phyloP scores from a whole-genome alignment of 2,329 filamentous ascomycete genomes.

The Colletotrichum siamense region DNA sequence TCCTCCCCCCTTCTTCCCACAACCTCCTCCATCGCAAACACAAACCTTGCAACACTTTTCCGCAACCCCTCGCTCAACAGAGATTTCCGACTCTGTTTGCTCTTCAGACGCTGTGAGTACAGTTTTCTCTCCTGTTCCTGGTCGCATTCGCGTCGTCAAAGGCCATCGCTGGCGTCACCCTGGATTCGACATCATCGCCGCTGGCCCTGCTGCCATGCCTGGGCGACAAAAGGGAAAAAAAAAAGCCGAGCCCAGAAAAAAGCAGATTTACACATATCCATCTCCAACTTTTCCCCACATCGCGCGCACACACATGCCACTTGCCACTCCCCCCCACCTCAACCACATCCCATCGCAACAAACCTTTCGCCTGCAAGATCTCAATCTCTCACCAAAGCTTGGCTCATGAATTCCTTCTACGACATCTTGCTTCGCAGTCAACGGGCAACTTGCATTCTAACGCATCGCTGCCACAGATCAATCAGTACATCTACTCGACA shows the following conservation, averaged over 20 bases:
- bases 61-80: conserved; percentile 7
- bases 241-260: neutral
- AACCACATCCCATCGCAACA: conserved; percentile 4
- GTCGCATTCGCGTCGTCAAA: neutral
- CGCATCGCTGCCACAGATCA: neutral
- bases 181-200: neutral
- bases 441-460: neutral
- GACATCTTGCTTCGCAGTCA: neutral
- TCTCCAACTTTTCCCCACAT: conserved; percentile 23
- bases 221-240: neutral
- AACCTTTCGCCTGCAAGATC: neutral
- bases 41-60: conserved; percentile 14
- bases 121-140: neutral
- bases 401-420: neutral
- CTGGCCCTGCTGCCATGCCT: neutral
- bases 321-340: conserved; percentile 22
- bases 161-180: neutral
- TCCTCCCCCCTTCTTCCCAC: conserved; percentile 19
- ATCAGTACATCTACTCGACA: neutral
- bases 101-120: conserved; percentile 3
- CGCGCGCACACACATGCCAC: conserved; percentile 22
- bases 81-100: conserved; percentile 9
- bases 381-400: conserved; percentile 9
- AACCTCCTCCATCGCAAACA: conserved; percentile 4
- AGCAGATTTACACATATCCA: neutral